Evolutionary conservation across 2,329 filamentous ascomycete genomes (phyloP), one percentile per base, ranked within the genome.

Genomic region (Beauveria rudraprayagi): DNA sequence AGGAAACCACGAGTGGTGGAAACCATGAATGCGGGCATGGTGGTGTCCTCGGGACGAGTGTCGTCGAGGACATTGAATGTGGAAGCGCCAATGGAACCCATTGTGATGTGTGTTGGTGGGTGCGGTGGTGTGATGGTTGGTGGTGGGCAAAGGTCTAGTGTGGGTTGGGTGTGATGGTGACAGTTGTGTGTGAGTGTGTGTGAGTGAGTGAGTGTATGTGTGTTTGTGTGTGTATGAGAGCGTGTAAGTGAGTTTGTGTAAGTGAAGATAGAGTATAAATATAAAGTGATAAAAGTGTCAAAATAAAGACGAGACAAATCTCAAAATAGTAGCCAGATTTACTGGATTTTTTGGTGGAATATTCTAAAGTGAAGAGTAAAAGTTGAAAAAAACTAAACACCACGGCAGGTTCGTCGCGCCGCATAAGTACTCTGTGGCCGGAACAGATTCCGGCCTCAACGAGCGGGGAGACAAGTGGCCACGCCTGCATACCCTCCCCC

Each of bases 21-120:
- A 44, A 92, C 88, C 84, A 91, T 90, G 78, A 92, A 92, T 67
- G 88, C 84, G 6, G 86, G 86, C 30, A 90, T 77, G 48, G 84
- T 81, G 60, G 70, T 81, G 72, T 90, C 85, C 63, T 85, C 73
- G 1, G 85, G 84, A 70, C 75, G 78, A 62, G 84, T 81, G 75
- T 89, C 86, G 61, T 79, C 75, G 48, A 90, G 78, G 73, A 90
- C 82, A 60, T 79, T 75, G 71, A 90, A 89, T 62, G 71, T 63
- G 62, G 64, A 62, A 64, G 69, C 67, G 47, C 68, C 66, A 60
- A 78, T 66, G 63, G 76, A 78, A 28, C 76, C 76, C 77, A 80
- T 79, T 62, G 56, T 73, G 70, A 58, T 46, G 48, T 46, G 48
- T 53, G 48, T 53, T 60, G 57, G 50, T 58, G 48, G 43, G 47